Base-by-base conservation (phyloP, 768 basidiomycete species). In the Suillus variegatus region DNA sequence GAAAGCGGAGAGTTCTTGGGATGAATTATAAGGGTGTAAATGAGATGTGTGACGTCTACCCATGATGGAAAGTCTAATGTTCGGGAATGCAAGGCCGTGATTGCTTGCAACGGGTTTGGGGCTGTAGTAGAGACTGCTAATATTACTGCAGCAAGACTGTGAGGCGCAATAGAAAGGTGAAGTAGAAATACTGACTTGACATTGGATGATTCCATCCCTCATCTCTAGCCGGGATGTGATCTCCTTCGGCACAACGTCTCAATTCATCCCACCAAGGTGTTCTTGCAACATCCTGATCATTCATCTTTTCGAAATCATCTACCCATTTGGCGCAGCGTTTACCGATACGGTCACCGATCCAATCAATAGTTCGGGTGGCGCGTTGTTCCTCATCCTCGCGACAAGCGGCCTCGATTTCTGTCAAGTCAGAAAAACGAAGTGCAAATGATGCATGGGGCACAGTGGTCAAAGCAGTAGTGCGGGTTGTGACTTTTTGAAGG, bases 241-340 rank as follows among this genome's bases (percentile, higher is more conserved):
- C 92, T 0, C 91, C 92, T 73, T 94, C 90, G 1, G 84, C 82
- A 74, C 93, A 95, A 13, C 86, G 82, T 70, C 84, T 82, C 46
- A 95, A 82, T 73, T 95, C 93, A 67, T 93, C 90, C 93, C 93
- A 95, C 93, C 93, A 95, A 1, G 92, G 93, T 12, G 91, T 87
- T 60, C 85, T 79, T 52, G 78, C 63, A 1, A 70, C 57, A 49
- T 84, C 78, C 44, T 75, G 78, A 54, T 82, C 81, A 13, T 78
- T 79, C 4, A 77, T 65, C 38, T 76, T 80, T 65, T 91, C 86
- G 52, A 88, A 72, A 70, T 91, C 87, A 49, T 88, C 86, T 38
- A 92, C 82, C 93, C 93, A 95, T 72, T 82, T 85, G 9, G 82
- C 76, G 65, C 88, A 88, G 64, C 86, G 82, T 66, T 81, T 82